These are phyloP conservation scores for Schwanniomyces vanrijiae DNA, from an alignment of 805 yeast genomes.

Conservation along the genomic window DNA sequence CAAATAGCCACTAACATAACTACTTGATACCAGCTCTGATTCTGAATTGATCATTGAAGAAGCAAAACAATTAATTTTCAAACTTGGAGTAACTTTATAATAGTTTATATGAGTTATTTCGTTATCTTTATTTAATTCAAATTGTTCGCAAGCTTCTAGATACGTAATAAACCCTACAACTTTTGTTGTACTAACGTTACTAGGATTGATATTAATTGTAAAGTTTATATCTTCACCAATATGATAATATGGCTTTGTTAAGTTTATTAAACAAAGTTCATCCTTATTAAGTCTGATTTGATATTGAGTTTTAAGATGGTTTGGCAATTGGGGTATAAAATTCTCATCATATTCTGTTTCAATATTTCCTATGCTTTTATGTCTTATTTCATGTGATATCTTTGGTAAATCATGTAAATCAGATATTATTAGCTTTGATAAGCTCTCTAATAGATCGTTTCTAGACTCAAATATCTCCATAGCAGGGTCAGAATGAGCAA, in stretches of 20 bases:
- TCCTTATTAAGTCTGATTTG: constrained; percentile 34
- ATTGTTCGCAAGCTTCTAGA: constrained; percentile 41
- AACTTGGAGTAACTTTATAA: constrained; percentile 34
- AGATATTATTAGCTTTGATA: constrained; percentile 30
- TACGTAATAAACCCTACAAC: constrained; percentile 34
- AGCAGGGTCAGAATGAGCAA: neutral
- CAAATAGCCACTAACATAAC: constrained; percentile 21
- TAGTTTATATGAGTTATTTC: constrained; percentile 17
- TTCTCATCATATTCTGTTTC: constrained; percentile 11
- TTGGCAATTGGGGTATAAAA: constrained; percentile 25
- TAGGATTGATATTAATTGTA: constrained; percentile 26
- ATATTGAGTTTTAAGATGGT: constrained; percentile 32
- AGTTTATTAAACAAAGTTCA: constrained; percentile 29
- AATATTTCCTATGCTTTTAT: constrained; percentile 22
- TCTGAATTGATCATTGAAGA: constrained; percentile 19
- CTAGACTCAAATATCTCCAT: constrained; percentile 8
- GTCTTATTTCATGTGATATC: constrained; percentile 30
- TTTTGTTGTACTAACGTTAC: constrained; percentile 15
- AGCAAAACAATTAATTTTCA: constrained; percentile 34
- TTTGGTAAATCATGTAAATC: constrained; percentile 34
- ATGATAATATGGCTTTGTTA: constrained; percentile 35
- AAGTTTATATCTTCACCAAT: constrained; percentile 40
- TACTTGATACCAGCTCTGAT: constrained; percentile 6
- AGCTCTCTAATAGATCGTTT: constrained; percentile 27
- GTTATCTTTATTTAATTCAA: constrained; percentile 20